A percentile compares a stretch with the other conserved stretches of the same genome.
Conservation (phyloP, 805 yeast species). For the Candida mattraensis region DNA sequence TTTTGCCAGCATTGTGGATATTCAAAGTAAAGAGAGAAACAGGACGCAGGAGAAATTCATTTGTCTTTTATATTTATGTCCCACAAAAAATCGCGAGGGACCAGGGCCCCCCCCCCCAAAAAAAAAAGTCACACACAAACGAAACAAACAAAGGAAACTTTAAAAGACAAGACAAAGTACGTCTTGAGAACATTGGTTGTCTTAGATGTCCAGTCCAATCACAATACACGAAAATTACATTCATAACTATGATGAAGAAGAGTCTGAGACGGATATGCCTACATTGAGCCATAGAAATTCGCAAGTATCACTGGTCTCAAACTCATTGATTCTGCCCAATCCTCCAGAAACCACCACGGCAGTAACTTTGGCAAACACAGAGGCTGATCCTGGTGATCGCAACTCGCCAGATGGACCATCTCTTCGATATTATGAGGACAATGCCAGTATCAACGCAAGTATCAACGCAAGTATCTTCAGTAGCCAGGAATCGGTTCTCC, state of each 20-base stretch:
- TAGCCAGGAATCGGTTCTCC: slow-evolving; percentile 18
- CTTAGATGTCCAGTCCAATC: slow-evolving; percentile 18
- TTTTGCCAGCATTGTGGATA: too few species aligned
- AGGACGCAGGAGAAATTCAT: too few species aligned
- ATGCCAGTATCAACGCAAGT: slow-evolving; percentile 15
- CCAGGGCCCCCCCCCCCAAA: too few species aligned
- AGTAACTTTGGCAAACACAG: slow-evolving; percentile 24
- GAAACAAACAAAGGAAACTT: too few species aligned
- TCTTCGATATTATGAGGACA: slow-evolving; percentile 9
- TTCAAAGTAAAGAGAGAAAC: too few species aligned
- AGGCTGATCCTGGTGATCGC: too few species aligned
- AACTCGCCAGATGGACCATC: too few species aligned
- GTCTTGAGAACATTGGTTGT: too few species aligned
- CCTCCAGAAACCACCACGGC: slow-evolving; percentile 36
- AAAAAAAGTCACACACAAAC: too few species aligned
- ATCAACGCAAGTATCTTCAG: slow-evolving; percentile 27
- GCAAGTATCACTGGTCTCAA: slow-evolving; percentile 20
- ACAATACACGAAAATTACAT: slow-evolving; percentile 28
- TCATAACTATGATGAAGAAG: slow-evolving; percentile 10
- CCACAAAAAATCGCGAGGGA: too few species aligned
- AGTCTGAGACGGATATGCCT: background rate
- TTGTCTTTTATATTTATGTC: too few species aligned
- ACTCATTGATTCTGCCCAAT: slow-evolving; percentile 20
- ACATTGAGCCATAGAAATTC: slow-evolving; percentile 18
- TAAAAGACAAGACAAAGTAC: too few species aligned